phyloP scores from a whole-genome alignment of 2,329 filamentous ascomycete genomes.

The Colletotrichum brevisporum region DNA sequence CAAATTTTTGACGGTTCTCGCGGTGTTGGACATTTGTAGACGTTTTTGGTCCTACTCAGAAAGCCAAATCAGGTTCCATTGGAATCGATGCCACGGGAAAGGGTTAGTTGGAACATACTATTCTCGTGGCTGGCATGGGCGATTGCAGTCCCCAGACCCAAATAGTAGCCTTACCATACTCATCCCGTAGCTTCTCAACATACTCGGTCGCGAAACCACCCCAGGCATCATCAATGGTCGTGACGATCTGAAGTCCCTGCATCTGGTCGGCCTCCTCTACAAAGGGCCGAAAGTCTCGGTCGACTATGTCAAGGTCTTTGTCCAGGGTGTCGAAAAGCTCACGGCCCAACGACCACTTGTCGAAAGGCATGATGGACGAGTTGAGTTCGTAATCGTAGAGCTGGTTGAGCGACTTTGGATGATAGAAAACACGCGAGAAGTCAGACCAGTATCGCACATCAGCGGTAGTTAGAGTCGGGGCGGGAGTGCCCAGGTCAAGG shows the following conservation, averaged over 20 bases:
- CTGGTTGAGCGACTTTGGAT: constrained; percentile 89
- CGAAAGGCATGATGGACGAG: constrained; percentile 85
- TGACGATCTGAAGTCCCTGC: constrained; percentile 86
- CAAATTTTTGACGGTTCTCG: constrained; percentile 78
- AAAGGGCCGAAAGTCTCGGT: constrained; percentile 91
- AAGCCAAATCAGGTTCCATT: neutral
- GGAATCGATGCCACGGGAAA: neutral
- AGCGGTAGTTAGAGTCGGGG: constrained; percentile 75
- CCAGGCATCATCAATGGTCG: constrained; percentile 83
- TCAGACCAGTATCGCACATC: constrained; percentile 97
- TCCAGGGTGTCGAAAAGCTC: constrained; percentile 82
- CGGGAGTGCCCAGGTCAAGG: constrained; percentile 78
- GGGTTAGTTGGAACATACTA: constrained; percentile 9
- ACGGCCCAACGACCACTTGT: constrained; percentile 80
- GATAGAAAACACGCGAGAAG: constrained; percentile 92
- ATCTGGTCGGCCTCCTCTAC: constrained; percentile 94
- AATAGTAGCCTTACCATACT: constrained; percentile 88
- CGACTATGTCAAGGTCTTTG: constrained; percentile 86
- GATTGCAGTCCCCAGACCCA: constrained; percentile 91
- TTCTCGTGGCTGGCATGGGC: constrained; percentile 49
- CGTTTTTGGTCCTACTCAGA: constrained; percentile 67
- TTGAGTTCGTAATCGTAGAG: constrained; percentile 89
- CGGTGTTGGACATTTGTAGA: constrained; percentile 79
- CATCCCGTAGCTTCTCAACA: constrained; percentile 84
- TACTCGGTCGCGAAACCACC: constrained; percentile 82